Evolutionary conservation across 2,329 filamentous ascomycete species (phyloP), one percentile per base, ranked within the genome.

Genomic region (Gnomoniopsis sp.): DNA sequence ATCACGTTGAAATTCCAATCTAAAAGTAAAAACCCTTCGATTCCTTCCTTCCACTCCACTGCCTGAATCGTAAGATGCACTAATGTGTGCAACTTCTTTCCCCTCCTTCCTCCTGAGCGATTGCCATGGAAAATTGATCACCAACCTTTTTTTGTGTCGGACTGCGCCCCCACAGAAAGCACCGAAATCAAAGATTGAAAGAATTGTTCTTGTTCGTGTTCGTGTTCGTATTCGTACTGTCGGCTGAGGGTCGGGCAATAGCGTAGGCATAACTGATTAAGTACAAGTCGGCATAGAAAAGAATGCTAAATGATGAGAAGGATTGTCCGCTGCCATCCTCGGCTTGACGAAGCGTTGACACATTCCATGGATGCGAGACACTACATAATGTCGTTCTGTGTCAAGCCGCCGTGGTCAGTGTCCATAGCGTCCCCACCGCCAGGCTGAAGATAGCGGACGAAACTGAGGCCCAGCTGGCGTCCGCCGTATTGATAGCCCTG

Each of bases 381-480:
- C 67, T 63, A 98, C 93, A 98, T 96, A 76, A 98, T 97, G 79
- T 98, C 93, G 71, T 98, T 93, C 76, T 98, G 95, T n/a, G 92
- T 96, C 71, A 96, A 77, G 62, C 88, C 89, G 53, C 81, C 85
- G 57, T 84, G 82, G 63, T 91, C 87, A 36, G 88, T 90, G 65
- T 97, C 93, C 91, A 97, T 96, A 66, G 80, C 83, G 64, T 93
- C 88, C 63, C 76, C 77, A 48, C 77, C 77, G 52, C 80, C 80
- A 44, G 85, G 82, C 55, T 84, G 93, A 65, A 90, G 79, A 75
- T 98, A 98, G 75, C 95, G 96, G 79, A 97, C 93, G 70, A 90
- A 98, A 73, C 88, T 93, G 69, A 99, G 82, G 59, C 93, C 92
- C 61, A 99, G 87, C 67, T 95, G 95, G 65, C 95, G 91, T 57